phyloP scores from a whole-genome alignment of 805 yeast species.

The Kockiozyma suomiensis region DNA sequence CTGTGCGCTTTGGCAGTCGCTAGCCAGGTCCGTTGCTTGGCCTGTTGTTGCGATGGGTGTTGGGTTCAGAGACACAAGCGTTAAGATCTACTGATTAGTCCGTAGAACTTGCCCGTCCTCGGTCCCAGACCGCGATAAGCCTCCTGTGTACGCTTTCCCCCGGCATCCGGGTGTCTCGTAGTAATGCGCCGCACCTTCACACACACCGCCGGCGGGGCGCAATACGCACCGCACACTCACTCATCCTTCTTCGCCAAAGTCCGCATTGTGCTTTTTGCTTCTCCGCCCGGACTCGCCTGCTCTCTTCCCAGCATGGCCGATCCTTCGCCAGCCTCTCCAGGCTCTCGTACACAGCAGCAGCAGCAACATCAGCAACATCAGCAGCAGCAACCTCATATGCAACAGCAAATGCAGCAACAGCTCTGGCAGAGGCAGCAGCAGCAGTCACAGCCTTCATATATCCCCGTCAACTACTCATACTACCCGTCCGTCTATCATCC shows the following conservation, averaged over 20 bases:
- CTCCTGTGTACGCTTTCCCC: too few relatives aligned
- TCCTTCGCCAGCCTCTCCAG: not conserved
- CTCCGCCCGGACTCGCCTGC: not conserved
- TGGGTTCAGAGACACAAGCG: too few relatives aligned
- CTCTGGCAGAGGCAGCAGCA: not conserved
- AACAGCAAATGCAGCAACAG: not conserved
- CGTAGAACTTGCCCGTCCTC: too few relatives aligned
- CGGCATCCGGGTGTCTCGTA: not conserved
- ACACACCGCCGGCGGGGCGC: too few relatives aligned
- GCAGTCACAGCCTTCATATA: not conserved
- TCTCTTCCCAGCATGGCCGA: not conserved
- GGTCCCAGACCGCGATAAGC: too few relatives aligned
- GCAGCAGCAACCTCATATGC: slow-evolving; percentile 1
- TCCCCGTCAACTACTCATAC: not conserved
- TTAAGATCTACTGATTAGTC: too few relatives aligned
- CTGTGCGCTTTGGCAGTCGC: too few relatives aligned
- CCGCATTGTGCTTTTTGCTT: not conserved
- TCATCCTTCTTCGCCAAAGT: not conserved
- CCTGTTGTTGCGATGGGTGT: too few relatives aligned
- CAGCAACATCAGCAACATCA: slow-evolving; percentile 9
- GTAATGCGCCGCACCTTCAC: too few relatives aligned
- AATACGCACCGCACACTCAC: too few relatives aligned
- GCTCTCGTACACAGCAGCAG: slow-evolving; percentile 2
- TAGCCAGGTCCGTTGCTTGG: too few relatives aligned
- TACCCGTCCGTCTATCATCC: slow-evolving; percentile 1